Conservation (phyloP, 2,329 filamentous ascomycete species). For the Pyrenophora graminea region DNA sequence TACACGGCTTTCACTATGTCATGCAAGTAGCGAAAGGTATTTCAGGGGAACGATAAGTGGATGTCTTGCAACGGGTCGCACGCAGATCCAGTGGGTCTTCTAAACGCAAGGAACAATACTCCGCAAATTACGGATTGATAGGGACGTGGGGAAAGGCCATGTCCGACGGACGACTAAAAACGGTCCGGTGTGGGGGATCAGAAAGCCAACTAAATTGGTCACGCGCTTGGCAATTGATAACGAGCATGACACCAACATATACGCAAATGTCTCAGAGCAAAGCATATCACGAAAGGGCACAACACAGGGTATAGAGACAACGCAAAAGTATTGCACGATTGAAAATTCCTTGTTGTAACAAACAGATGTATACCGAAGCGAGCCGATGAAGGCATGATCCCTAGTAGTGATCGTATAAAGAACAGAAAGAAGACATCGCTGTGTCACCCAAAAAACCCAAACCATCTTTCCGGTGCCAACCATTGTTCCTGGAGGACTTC, state of each 20-base stretch:
- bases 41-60: not conserved
- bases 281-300: not conserved
- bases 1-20: not conserved
- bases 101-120: constrained; percentile 8
- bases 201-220: constrained; percentile 30
- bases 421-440: constrained; percentile 11
- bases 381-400: constrained; percentile 11
- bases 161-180: constrained; percentile 15
- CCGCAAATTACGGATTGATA: constrained; percentile 21
- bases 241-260: constrained; percentile 2
- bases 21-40: not conserved
- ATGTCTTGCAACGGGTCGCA: not conserved
- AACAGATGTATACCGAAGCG: constrained; percentile 14
- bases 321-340: not conserved
- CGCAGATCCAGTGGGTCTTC: constrained; percentile 22
- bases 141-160: constrained; percentile 32
- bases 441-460: constrained; percentile 14
- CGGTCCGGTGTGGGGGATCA: constrained; percentile 25
- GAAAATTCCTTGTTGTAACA: constrained; percentile 14
- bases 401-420: constrained; percentile 12
- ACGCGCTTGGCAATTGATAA: constrained; percentile 30
- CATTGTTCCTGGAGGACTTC: constrained; percentile 11
- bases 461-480: constrained; percentile 7
- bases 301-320: not conserved
- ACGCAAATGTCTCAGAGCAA: not conserved